A percentile compares a stretch with the other conserved stretches of the same genome.
These are phyloP conservation scores for Calvatia gigantea DNA, from an alignment of 768 basidiomycete genomes.

Conservation along the genomic window DNA sequence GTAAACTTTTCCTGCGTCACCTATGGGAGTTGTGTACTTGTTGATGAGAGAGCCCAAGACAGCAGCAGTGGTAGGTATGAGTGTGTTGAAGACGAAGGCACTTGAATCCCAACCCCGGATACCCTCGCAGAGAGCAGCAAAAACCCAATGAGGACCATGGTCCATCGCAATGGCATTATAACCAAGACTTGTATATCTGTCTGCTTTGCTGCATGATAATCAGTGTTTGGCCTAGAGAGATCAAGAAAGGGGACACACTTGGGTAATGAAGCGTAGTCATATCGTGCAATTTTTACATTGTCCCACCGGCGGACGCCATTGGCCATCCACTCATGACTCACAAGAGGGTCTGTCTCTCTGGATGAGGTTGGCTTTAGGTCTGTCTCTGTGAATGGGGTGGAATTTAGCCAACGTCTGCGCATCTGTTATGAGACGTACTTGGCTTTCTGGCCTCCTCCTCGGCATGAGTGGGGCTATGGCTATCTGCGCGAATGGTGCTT, in stretches of 20 bases:
- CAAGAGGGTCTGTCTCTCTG: background rate
- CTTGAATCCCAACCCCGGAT: constrained; percentile 3
- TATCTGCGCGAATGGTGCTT: background rate
- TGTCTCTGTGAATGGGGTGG: background rate
- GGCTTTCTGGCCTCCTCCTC: background rate
- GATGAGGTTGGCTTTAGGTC: background rate
- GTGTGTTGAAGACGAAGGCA: constrained; percentile 1
- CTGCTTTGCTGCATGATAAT: background rate
- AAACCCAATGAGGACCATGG: background rate
- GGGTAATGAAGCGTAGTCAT: constrained; percentile 1
- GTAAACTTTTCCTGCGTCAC: background rate
- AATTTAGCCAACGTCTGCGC: background rate
- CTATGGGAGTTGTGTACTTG: background rate
- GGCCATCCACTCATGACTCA: background rate
- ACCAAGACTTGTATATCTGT: background rate
- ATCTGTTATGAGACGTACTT: background rate
- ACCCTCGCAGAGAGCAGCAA: background rate
- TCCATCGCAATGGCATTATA: background rate
- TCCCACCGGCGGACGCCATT: background rate
- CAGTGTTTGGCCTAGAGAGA: background rate
- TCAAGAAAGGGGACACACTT: background rate
- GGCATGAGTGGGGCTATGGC: background rate
- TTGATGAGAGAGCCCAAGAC: background rate
- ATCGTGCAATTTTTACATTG: background rate
- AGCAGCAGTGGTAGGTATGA: background rate